Evolutionary conservation across 2,329 filamentous ascomycete species (phyloP), one percentile per base, ranked within the genome.

Genomic region (Annulohypoxylon truncatum): DNA sequence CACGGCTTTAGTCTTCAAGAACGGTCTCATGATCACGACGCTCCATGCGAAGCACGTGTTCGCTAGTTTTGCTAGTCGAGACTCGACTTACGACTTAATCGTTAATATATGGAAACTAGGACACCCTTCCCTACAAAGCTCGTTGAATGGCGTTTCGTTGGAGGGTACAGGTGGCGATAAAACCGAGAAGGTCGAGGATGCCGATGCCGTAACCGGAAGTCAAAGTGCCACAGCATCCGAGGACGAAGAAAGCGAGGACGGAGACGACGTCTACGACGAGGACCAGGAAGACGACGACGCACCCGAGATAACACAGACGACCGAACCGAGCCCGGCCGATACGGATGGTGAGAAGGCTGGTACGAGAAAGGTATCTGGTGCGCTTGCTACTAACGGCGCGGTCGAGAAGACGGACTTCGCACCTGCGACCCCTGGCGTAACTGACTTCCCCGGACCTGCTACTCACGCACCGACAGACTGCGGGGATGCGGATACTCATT

Each of bases 41-140:
- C 82, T 98, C 10, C 96, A 99, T 77, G 94, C 96, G 44, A 94
- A 96, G 71, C 96, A 99, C 75, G 90, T 96, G 0, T 99, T 99
- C 80, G 94, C 96, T 59, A 97, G 94, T 79, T 93, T 99, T 71
- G 90, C 97, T 4, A 96, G 93, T 74, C 87, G 96, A 77, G 96
- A 99, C 79, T 93, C 94, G 2, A 98, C 96, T 0, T 99, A 98
- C 76, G 96, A 99, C 76, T 83, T 99, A 47, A 94, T 99, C 76
- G 92, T 99, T 71, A 96, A 96, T 64, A 98, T 99, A 63, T 99
- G 96, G 96, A 97, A 97, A 78, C 91, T 97, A 28, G 96, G 93
- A 13, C 96, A 99, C 77, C 95, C 96, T 1, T 93, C 93, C 59
- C 81, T 99, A 28, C 93, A 93, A 78, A 97, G 94, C 76, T 96